Evolutionary conservation across 192 early-diverging fungal genomes (phyloP), one percentile per base, ranked within the genome.

Genomic region (Diversispora epigaea): DNA sequence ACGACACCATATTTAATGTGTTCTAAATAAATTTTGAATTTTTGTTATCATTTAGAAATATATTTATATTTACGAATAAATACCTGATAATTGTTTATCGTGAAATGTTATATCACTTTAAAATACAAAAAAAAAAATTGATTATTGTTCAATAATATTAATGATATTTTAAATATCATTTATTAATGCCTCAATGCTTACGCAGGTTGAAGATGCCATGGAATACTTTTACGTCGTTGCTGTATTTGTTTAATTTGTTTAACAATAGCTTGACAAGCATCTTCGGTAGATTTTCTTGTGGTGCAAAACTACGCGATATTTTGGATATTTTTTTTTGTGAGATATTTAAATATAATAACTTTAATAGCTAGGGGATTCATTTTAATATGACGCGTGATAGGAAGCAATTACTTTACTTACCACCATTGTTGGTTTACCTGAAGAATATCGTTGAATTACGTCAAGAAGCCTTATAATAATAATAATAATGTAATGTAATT

Each of bases 1-100:
- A 81, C 89, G 21, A 93, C 71, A 11, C 91, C 91, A 67, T 90
- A 79, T 11, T 72, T 22, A 15, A 39, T 6, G 17, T 54, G 3
- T 10, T 70, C 68, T 70, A 55, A 50, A 70, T 54, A 6, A 10
- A 52, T 11, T 19, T 55, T 21, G 54, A 32, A 21, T 6, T 68
- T 61, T 60, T 60, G n/a, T 11, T 49, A 22, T 15, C 15, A 17
- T 68, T 47, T 68, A 54, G 12, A 17, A 54, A 54, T 17, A 54
- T 17, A 54, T 17, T 0, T 11, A 54, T 7, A 54, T 4, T 21
- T 8, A 62, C 19, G 60, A 39, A n/a, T 61, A 49, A 8, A 12
- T 54, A 11, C 50, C 50, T 54, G 8, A 17, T 54, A 54, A 54
- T 4, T 17, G 50, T 11, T 54, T 54, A 17, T 54, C 50, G 50